Base-by-base conservation (phyloP, 305 asterid species). In the Fraxinus sp. region DNA sequence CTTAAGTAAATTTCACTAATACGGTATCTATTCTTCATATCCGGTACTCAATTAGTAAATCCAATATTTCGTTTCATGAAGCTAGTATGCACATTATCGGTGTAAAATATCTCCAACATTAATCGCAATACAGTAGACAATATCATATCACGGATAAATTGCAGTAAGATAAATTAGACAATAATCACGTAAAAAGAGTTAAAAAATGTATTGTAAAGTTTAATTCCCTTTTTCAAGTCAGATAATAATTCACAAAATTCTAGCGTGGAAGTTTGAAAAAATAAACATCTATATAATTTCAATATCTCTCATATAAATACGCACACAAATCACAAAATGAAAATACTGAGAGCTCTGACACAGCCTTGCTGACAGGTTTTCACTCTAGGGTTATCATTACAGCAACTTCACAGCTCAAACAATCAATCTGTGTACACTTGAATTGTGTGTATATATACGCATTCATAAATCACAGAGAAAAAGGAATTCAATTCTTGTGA, bases 401-500 rank as follows among this genome's bases (percentile, higher is more conserved):
- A 32, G 44, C 76, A 16, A 33, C 33, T 33, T 71, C 24, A 71
- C 44, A 32, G 41, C 41, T 71, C 8, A 14, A 71, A 28, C 41
- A 70, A 30, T 16, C 76, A 71, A 32, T 71, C 36, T 30, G 13
- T 2, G 4, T 71, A 32, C 41, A 5, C 41, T 71, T 71, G 76
- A 71, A 33, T 71, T 16, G 76, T 5, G 46, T 71, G 55, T 44
- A 14, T 33, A 32, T 33, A 71, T 71, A 2, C 5, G 13, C 76
- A 71, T 71, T 33, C 26, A 71, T 30, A 2, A 11, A 13, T 14
- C 41, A 14, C 44, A 71, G 76, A 26, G 46, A 6, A 35, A 71
- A 72, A 35, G 77, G 28, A 16, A 33, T 72, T 72, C 46, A 77
- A 30, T 52, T 77, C 20, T 52, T 87, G 90, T 83, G 72, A 87